A percentile compares a stretch with the other conserved stretches of the same genome.
Evolutionary conservation across 345 rosid genomes (phyloP).

Genomic region (Gossypium ekmanianum): DNA sequence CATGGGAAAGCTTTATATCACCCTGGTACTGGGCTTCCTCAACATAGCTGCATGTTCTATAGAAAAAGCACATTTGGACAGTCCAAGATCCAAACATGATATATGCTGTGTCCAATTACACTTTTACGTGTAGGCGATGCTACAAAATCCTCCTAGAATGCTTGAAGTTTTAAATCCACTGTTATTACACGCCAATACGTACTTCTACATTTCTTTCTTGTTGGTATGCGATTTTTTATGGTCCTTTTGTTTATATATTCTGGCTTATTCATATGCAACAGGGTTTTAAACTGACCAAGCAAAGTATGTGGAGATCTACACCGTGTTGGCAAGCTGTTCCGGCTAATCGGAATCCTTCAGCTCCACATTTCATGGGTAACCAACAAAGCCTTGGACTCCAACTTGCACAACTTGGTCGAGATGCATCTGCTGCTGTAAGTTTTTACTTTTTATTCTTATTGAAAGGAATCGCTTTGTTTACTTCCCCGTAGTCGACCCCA

Average conservation of each 20-base stretch:
- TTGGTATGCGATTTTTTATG: background rate
- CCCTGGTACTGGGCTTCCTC: too few species aligned
- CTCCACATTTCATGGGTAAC: conserved; percentile 81
- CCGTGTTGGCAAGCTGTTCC: conserved; percentile 86
- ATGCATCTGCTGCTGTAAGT: conserved; percentile 99
- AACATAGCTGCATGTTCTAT: too few species aligned
- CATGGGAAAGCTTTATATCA: too few species aligned
- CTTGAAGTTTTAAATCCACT: background rate
- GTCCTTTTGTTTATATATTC: background rate
- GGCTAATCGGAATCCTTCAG: conserved; percentile 67
- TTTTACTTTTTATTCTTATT: background rate
- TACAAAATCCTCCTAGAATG: background rate
- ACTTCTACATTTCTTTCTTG: background rate
- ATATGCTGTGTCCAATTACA: too few species aligned
- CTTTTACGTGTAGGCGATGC: background rate
- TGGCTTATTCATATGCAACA: conserved; percentile 18
- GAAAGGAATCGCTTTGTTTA: background rate
- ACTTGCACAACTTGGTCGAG: conserved; percentile 95
- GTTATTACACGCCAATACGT: background rate
- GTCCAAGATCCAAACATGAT: too few species aligned
- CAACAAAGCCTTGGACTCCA: conserved; percentile 93
- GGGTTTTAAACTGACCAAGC: conserved; percentile 87
- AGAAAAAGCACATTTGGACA: too few species aligned
- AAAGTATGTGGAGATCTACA: conserved; percentile 77
- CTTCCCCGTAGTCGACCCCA: background rate